phyloP scores from a whole-genome alignment of 768 basidiomycete species.

The Suillus lakei region DNA sequence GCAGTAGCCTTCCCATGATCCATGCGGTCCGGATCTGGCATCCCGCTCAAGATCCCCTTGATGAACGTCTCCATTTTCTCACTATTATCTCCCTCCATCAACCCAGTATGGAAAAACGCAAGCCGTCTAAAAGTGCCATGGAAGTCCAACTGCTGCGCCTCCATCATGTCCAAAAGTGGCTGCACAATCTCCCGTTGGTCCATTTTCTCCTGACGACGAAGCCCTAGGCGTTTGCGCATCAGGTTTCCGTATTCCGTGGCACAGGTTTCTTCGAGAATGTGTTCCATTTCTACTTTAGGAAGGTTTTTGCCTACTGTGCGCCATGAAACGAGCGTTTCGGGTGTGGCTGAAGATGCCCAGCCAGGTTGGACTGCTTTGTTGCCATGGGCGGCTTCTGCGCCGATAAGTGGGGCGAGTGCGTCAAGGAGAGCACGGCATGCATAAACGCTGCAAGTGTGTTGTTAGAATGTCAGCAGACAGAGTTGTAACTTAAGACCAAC shows the following conservation, averaged over 20 bases:
- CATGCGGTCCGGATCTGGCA: conserved; percentile 50
- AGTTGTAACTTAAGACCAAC: conserved; percentile 42
- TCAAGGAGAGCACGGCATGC: conserved; percentile 80
- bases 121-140: conserved; percentile 83
- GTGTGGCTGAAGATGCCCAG: conserved; percentile 63
- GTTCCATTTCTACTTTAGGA: conserved; percentile 64
- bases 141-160: conserved; percentile 82
- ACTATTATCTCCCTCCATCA: conserved; percentile 25
- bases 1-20: conserved; percentile 49
- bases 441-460: conserved; percentile 56
- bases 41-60: conserved; percentile 47
- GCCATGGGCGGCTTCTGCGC: conserved; percentile 70
- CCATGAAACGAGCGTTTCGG: conserved; percentile 67
- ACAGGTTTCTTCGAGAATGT: conserved; percentile 60
- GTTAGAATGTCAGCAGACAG: conserved; percentile 3
- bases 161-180: conserved; percentile 78
- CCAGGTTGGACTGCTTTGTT: conserved; percentile 51
- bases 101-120: conserved; percentile 57
- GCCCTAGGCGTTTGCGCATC: conserved; percentile 84
- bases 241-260: conserved; percentile 66
- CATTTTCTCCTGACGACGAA: conserved; percentile 54
- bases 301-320: conserved; percentile 55
- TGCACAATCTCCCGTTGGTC: conserved; percentile 68
- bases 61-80: conserved; percentile 47
- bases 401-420: conserved; percentile 84